Conservation (phyloP, 306 rosid species). For the Boehmeria nivea region DNA sequence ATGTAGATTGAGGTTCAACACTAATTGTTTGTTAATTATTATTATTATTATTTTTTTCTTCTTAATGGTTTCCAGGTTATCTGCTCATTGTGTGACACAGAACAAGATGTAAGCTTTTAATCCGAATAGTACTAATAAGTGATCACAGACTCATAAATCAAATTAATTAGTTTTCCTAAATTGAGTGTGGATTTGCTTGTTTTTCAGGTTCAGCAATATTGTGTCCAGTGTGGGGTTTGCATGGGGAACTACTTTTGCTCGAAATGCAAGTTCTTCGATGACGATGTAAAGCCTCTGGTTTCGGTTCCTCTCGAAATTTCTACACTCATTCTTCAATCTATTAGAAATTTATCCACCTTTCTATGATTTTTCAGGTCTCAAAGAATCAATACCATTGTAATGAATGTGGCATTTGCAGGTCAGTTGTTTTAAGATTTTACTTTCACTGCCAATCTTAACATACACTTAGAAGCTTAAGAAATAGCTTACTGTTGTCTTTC, state of each 20-base stretch:
- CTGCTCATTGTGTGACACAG: slow-evolving; percentile 67
- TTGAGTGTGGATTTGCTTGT: neutral
- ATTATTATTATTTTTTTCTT: no score
- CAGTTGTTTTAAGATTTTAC: slow-evolving; percentile 11
- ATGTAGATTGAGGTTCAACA: no score
- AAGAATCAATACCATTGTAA: slow-evolving; percentile 71
- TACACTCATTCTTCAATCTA: neutral
- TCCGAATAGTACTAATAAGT: no score
- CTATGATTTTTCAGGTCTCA: slow-evolving; percentile 34
- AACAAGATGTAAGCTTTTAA: slow-evolving; percentile 63
- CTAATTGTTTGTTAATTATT: neutral
- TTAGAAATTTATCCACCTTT: neutral
- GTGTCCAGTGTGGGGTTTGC: slow-evolving; percentile 64
- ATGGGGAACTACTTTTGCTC: slow-evolving; percentile 80
- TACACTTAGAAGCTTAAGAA: neutral
- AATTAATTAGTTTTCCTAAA: neutral
- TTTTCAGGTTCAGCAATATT: slow-evolving; percentile 76
- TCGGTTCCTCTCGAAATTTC: neutral
- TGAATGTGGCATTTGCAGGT: slow-evolving; percentile 93
- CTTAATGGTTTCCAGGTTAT: slow-evolving; percentile 50
- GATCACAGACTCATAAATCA: neutral
- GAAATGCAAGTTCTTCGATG: slow-evolving; percentile 69
- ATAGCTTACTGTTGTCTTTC: neutral
- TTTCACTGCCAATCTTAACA: no score
- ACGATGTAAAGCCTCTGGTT: slow-evolving; percentile 45